Evolutionary conservation across 352 stramenopile species (phyloP).

Genomic region (Pythium aquatile): DNA sequence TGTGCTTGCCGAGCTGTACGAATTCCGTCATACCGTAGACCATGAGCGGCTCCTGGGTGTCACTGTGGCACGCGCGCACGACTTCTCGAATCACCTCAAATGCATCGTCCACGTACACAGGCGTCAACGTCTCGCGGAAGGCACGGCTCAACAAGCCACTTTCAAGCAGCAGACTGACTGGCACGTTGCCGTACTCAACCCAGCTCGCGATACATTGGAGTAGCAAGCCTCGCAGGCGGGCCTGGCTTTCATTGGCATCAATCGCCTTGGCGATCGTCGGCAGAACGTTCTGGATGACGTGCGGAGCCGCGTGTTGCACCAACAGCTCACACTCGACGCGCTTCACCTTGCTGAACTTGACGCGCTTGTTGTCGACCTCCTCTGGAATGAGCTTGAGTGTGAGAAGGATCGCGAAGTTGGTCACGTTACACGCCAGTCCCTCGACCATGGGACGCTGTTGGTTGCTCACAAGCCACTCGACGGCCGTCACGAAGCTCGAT

Average conservation of each 20-base stretch:
- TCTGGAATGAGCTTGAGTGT: slow-evolving; percentile 77
- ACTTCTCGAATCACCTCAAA: slow-evolving; percentile 69
- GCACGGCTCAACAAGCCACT: slow-evolving; percentile 54
- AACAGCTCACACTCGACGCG: slow-evolving; percentile 62
- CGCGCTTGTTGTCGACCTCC: slow-evolving; percentile 74
- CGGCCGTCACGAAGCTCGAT: slow-evolving; percentile 48
- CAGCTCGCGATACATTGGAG: slow-evolving; percentile 69
- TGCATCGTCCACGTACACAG: slow-evolving; percentile 40
- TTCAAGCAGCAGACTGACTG: slow-evolving; percentile 54
- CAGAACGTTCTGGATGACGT: slow-evolving; percentile 61
- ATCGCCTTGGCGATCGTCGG: slow-evolving; percentile 56
- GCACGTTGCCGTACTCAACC: slow-evolving; percentile 69
- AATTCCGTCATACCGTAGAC: slow-evolving; percentile 79
- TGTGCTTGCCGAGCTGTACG: slow-evolving; percentile 60
- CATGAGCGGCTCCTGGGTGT: slow-evolving; percentile 68
- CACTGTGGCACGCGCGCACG: slow-evolving; percentile 53
- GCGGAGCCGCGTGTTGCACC: slow-evolving; percentile 57
- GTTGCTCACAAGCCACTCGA: slow-evolving; percentile 80
- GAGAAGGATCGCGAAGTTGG: slow-evolving; percentile 73
- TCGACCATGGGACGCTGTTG: slow-evolving; percentile 52
- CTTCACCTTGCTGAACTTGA: slow-evolving; percentile 74
- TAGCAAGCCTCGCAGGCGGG: slow-evolving; percentile 43
- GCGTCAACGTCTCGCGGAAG: slow-evolving; percentile 51
- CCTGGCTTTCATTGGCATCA: slow-evolving; percentile 51
- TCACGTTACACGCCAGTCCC: slow-evolving; percentile 40